These are phyloP conservation scores for Vinca minor DNA, from an alignment of 257 asterid genomes.

Conservation along the genomic window DNA sequence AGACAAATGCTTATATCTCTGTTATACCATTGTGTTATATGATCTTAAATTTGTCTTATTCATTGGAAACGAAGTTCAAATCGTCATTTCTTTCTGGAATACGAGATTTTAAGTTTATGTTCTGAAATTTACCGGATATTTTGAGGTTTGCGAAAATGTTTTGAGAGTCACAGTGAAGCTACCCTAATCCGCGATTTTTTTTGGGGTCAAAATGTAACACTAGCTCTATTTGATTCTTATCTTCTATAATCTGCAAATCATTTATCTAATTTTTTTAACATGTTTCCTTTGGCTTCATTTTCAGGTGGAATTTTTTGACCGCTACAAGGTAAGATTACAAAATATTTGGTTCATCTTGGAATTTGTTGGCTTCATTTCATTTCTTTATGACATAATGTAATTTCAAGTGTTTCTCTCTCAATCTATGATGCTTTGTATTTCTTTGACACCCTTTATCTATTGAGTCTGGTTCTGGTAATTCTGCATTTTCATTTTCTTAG, in stretches of 20 bases:
- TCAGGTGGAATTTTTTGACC: constrained; percentile 93
- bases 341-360: background rate
- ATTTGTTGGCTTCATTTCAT: background rate
- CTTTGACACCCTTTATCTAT: too few species aligned
- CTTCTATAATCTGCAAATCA: background rate
- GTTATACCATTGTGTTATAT: too few species aligned
- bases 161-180: background rate
- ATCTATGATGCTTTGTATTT: background rate
- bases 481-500: background rate
- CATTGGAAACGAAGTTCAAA: background rate
- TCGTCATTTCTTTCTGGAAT: too few species aligned
- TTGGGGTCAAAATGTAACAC: background rate
- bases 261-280: constrained; percentile 20
- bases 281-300: constrained; percentile 15
- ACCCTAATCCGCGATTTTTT: too few species aligned
- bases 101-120: background rate
- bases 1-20: background rate
- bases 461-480: background rate
- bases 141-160: background rate
- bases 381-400: background rate
- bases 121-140: background rate
- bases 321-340: constrained; percentile 53
- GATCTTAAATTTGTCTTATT: background rate
- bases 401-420: background rate
- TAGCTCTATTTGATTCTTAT: background rate